A percentile compares a stretch with the other conserved stretches of the same genome.
phyloP scores from a whole-genome alignment of 2,329 filamentous ascomycete genomes.

The Nigrospora osmanthi region DNA sequence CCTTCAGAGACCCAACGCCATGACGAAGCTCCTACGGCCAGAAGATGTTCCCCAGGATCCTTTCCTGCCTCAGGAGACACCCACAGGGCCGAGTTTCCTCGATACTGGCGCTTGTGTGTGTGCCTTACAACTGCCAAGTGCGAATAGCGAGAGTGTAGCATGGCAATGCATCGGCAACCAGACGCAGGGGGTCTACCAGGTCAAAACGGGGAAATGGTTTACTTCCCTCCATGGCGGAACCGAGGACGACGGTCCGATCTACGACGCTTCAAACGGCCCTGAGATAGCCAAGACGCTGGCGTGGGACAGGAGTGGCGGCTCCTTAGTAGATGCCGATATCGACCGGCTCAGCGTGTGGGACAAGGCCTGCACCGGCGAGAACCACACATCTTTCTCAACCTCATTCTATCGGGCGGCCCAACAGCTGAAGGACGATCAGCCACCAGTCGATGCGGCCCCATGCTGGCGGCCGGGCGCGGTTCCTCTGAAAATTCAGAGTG shows the following conservation, averaged over 20 bases:
- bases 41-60: constrained; percentile 24
- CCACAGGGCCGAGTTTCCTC: constrained; percentile 25
- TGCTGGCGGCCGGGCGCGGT: constrained; percentile 30
- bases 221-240: constrained; percentile 16
- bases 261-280: constrained; percentile 28
- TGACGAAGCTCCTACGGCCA: no score
- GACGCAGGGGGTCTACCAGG: constrained; percentile 26
- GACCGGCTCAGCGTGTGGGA: constrained; percentile 25
- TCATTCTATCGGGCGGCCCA: constrained; percentile 27
- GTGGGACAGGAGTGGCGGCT: constrained; percentile 19
- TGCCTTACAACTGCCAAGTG: constrained; percentile 18
- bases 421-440: constrained; percentile 15
- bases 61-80: constrained; percentile 19
- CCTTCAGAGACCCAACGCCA: no score
- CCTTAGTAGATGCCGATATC: constrained; percentile 12
- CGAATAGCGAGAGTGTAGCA: constrained; percentile 11
- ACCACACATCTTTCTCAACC: constrained; percentile 31
- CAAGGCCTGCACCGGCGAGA: constrained; percentile 31
- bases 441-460: constrained; percentile 27
- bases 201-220: constrained; percentile 34
- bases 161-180: constrained; percentile 39
- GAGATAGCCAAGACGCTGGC: constrained; percentile 17
- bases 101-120: constrained; percentile 30
- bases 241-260: constrained; percentile 17
- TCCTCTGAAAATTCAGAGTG: constrained; percentile 30